Evolutionary conservation across 2,329 filamentous ascomycete species (phyloP), one percentile per base, ranked within the genome.

Genomic region (Fusarium vanettenii): DNA sequence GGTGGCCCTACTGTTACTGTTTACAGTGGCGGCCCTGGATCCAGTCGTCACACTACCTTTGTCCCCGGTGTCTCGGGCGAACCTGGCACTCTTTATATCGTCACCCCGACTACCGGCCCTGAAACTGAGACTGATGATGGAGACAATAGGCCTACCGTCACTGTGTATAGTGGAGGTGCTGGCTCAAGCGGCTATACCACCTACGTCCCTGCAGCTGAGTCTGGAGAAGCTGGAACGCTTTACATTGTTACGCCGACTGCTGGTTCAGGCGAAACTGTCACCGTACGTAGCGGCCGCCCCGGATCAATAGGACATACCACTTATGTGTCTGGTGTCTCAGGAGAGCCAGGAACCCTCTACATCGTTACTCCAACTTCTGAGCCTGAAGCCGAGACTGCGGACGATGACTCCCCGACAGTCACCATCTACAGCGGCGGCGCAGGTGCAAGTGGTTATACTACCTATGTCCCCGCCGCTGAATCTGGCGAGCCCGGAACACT

Each of bases 81-180:
- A 6, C 62, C 55, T 0, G 71, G 71, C 0, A 73, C 71, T 14
- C 11, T 72, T 6, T 56, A 68, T 1, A 72, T 72, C 5, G 60
- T 52, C 18, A 52, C 48, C 8, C 27, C 48, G 0, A 52, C 27
- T 7, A 13, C 27, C 1, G 18, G 48, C 1, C 27, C 48, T 8
- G 27, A n/a, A 20, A 18, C 27, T 0, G 48, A 55, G 10, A 31
- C 27, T 0, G 16, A 13, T 6, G 27, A 55, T 6, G 45, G 14
- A 18, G 14, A 18, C 22, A 5, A 48, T 9, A 37, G 6, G 9
- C 33, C 70, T 2, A 72, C 59, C 13, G 37, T 66, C 3, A 70
- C 70, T 1, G 35, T 68, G 7, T 64, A 35, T 13, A 39, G 55
- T 6, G 55, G 55, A 1, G 33, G 55, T 1, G 20, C 55, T n/a